These are phyloP conservation scores for Lophium mytilinum DNA, from an alignment of 495 filamentous ascomycete species.

Conservation along the genomic window DNA sequence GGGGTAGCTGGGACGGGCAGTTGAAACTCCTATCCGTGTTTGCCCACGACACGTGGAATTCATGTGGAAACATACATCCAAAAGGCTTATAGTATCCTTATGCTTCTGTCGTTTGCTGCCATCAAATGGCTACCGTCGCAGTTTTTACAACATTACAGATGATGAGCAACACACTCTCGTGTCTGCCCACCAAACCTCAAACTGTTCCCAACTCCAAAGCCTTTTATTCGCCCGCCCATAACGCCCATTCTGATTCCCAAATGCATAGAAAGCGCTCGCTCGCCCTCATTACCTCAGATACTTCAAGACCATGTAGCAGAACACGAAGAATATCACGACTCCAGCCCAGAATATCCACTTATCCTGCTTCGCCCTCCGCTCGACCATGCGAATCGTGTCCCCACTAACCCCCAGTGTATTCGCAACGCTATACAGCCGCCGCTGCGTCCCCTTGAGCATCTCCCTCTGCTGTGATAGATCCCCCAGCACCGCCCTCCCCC, in stretches of 20 bases:
- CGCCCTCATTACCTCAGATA: conserved; percentile 55
- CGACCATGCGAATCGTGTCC: conserved; percentile 94
- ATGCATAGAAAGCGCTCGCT: neutral
- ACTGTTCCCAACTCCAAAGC: too few relatives aligned
- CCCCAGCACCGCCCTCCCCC: conserved; percentile 79
- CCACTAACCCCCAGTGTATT: conserved; percentile 91
- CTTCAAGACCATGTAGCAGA: conserved; percentile 84
- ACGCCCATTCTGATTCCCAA: neutral
- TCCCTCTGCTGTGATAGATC: conserved; percentile 87
- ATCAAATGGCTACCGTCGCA: too few relatives aligned
- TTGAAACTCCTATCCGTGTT: too few relatives aligned
- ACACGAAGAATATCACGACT: conserved; percentile 79
- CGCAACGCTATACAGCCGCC: conserved; percentile 79
- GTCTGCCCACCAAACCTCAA: too few relatives aligned
- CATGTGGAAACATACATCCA: too few relatives aligned
- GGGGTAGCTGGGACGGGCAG: too few relatives aligned
- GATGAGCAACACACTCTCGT: too few relatives aligned
- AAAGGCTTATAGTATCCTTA: too few relatives aligned
- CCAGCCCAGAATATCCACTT: conserved; percentile 97
- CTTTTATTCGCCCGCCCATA: too few relatives aligned
- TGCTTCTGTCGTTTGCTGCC: too few relatives aligned
- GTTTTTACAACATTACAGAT: too few relatives aligned
- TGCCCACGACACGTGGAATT: too few relatives aligned
- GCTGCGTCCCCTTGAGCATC: conserved; percentile 89
- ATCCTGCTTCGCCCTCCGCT: conserved; percentile 83